phyloP scores from a whole-genome alignment of 306 rosid species.

The Cercis canadensis region DNA sequence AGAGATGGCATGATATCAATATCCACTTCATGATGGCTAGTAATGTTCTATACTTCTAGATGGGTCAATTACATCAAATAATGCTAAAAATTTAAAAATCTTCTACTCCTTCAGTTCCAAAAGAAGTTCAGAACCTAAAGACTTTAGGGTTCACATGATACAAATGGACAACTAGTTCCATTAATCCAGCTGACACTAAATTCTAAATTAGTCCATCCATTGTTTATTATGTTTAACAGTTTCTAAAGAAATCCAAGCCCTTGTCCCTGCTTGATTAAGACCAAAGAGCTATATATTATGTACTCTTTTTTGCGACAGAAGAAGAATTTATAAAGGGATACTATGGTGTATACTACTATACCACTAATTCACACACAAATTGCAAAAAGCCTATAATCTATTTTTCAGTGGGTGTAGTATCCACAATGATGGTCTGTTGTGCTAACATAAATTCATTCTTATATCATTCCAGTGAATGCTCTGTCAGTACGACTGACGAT shows the following conservation, averaged over 20 bases:
- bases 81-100: conserved; percentile 20
- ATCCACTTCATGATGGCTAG: conserved; percentile 9
- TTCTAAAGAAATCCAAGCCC: conserved; percentile 6
- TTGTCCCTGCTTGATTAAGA: not conserved
- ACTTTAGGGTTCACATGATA: not conserved
- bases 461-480: conserved; percentile 4
- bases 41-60: not conserved
- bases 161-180: conserved; percentile 6
- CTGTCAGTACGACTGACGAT: not conserved
- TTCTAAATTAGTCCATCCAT: not conserved
- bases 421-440: conserved; percentile 5
- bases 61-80: not conserved
- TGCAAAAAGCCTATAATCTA: not conserved
- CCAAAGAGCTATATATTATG: not conserved
- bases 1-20: conserved; percentile 33
- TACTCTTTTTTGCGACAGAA: not conserved
- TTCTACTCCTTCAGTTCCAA: not conserved
- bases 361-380: conserved; percentile 8
- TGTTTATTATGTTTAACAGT: not conserved
- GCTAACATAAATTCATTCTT: not conserved
- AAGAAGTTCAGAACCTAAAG: too few relatives aligned
- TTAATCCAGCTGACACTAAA: not conserved
- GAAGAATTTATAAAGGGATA: not conserved
- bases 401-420: not conserved
- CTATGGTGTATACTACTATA: conserved; percentile 21